phyloP scores from a whole-genome alignment of 371 early-diverging fungal species.

The Parasitella parasitica region DNA sequence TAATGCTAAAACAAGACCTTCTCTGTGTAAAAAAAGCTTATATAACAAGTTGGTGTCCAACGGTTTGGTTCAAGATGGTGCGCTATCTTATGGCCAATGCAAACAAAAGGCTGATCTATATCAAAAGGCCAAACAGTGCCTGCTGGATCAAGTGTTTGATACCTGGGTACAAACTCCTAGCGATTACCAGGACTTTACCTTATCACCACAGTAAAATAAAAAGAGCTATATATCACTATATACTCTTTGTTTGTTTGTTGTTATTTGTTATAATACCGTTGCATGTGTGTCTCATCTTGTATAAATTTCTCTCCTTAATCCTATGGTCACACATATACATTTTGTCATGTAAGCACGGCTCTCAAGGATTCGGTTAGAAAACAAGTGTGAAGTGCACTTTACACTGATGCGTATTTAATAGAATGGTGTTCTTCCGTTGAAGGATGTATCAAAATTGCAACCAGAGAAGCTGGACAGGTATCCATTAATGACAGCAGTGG shows the following conservation, averaged over 20 bases:
- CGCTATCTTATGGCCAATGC: conserved; percentile 41
- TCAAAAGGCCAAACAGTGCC: conserved; percentile 36
- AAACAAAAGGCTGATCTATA: conserved; percentile 45
- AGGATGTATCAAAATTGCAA: too few relatives aligned
- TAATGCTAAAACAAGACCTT: conserved; percentile 46
- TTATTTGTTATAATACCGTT: background rate
- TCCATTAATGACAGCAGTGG: too few relatives aligned
- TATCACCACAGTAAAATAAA: too few relatives aligned
- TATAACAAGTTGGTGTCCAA: conserved; percentile 23
- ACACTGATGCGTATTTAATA: too few relatives aligned
- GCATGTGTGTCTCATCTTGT: background rate
- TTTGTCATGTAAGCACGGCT: background rate
- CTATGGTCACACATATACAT: background rate
- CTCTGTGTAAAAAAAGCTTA: conserved; percentile 46
- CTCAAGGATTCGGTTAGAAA: too few relatives aligned
- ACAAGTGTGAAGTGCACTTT: too few relatives aligned
- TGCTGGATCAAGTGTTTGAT: conserved; percentile 50
- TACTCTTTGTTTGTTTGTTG: background rate
- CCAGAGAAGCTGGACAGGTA: too few relatives aligned
- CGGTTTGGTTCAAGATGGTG: background rate
- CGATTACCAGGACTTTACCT: conserved; percentile 29
- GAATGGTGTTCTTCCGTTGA: too few relatives aligned
- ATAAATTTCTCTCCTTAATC: background rate
- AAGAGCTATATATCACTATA: too few relatives aligned
- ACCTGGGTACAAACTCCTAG: conserved; percentile 57